Percentiles rank a stretch among this genome's conserved stretches.
Conservation (phyloP, 345 rosid genomes). For the Linum lewisii region DNA sequence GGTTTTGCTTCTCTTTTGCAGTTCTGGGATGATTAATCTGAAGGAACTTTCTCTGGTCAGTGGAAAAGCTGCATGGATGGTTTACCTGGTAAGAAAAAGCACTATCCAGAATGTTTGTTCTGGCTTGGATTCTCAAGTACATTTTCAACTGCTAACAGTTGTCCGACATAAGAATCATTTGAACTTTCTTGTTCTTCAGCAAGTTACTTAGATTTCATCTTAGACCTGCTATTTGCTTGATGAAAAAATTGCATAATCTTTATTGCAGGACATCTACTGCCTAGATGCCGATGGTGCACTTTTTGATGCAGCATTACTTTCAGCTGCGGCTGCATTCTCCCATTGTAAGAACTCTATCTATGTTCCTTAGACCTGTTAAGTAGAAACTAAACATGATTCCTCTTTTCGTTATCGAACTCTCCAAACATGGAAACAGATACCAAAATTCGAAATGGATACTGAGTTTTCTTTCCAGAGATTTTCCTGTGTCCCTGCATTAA, state of each 20-base stretch:
- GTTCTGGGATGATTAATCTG: slow-evolving; percentile 27
- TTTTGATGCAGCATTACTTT: slow-evolving; percentile 80
- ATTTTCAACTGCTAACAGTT: neutral
- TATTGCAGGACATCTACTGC: slow-evolving; percentile 73
- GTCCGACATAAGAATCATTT: neutral
- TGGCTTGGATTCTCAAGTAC: neutral
- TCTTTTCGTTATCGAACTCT: too few species aligned
- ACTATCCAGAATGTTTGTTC: neutral
- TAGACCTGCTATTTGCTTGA: neutral
- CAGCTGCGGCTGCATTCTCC: slow-evolving; percentile 76
- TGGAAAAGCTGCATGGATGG: slow-evolving; percentile 98
- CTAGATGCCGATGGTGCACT: slow-evolving; percentile 93
- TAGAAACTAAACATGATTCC: too few species aligned
- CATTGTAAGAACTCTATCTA: slow-evolving; percentile 39
- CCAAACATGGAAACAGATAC: too few species aligned
- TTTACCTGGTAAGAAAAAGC: slow-evolving; percentile 49
- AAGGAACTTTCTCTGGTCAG: slow-evolving; percentile 46
- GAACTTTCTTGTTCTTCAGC: neutral
- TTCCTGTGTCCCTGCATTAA: neutral
- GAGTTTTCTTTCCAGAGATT: neutral
- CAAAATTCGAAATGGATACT: too few species aligned
- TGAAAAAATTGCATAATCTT: slow-evolving; percentile 2
- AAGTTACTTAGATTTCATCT: neutral
- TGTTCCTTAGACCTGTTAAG: too few species aligned
- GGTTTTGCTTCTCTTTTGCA: slow-evolving; percentile 10